Base-by-base conservation (phyloP, 108 stramenopile species). In the Skeletonema marinoi region DNA sequence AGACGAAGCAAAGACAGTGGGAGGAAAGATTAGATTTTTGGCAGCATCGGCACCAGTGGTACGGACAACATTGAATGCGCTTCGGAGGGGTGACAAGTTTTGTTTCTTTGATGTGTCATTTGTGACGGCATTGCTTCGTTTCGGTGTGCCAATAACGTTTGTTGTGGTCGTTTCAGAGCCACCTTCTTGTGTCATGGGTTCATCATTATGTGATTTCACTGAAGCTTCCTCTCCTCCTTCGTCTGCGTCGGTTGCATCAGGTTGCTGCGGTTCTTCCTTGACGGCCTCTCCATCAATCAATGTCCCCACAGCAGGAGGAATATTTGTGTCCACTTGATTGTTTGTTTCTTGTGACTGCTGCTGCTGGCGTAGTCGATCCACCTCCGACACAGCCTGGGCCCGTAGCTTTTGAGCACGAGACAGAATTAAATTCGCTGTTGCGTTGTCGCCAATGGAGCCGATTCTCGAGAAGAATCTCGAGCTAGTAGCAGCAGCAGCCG, bases 21-120 rank as follows among this genome's bases (percentile, higher is more conserved):
- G 54, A 29, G 73, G 73, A 25, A 74, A 74, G 19, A 74, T 65
- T 8, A 74, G 54, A 35, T 66, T 36, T 12, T 66, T 66, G 56
- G 73, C 73, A 6, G 48, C 73, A 29, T 74, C 73, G 16, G 38
- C 31, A 21, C 63, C 50, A 7, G 50, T 74, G 21, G 38, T 56
- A 56, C 54, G 54, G 54, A 25, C 54, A 29, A 25, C 54, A 56
- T 56, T 21, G 21, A 56, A 56, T 21, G 54, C 54, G 10, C 9
- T 56, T 56, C 54, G 56, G 32, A 74, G 21, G 10, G 73, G 65
- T 21, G 73, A 36, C 21, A 50, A 66, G 63, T 32, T 10, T 48
- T 21, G 16, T 31, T 19, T 41, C n/a, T 50, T 66, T 33, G 33
- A 9, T 54, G 21, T 33, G 3, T 65, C 14, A 19, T 46, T 62